Conservation (phyloP, 1,284 basidiomycete genomes). For the Inonotus hispidus region DNA sequence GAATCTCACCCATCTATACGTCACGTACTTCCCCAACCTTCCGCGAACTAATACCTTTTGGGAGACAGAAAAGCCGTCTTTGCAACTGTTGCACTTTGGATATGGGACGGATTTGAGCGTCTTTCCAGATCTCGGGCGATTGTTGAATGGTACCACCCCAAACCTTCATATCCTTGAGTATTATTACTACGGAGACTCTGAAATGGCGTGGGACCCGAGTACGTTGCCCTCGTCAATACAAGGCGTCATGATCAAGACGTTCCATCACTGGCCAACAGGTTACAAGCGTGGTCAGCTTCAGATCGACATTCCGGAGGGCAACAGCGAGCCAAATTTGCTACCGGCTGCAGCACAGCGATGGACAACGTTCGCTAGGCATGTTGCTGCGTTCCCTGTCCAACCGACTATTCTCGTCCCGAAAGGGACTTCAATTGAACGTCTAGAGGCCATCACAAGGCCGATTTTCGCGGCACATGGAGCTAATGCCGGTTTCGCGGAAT, state of each 20-base stretch:
- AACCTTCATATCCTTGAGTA: slow-evolving; percentile 7
- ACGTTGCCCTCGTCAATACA: slow-evolving; percentile 6
- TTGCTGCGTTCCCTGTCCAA: slow-evolving; percentile 1
- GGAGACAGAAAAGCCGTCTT: not conserved
- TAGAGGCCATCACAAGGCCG: not conserved
- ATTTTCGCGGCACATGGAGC: not conserved
- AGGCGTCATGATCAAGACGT: slow-evolving; percentile 9
- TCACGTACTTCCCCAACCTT: slow-evolving; percentile 6
- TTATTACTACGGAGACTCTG: slow-evolving; percentile 10
- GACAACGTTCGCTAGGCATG: slow-evolving; percentile 3
- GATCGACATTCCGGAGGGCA: not conserved
- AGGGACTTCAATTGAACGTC: not conserved
- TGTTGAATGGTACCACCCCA: not conserved
- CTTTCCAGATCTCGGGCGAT: slow-evolving; percentile 6
- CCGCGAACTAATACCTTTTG: slow-evolving; percentile 7
- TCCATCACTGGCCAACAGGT: slow-evolving; percentile 7
- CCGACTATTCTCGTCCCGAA: slow-evolving; percentile 6
- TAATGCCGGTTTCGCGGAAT: not conserved
- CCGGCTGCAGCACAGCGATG: not conserved
- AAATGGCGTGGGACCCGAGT: slow-evolving; percentile 10
- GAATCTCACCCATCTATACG: not conserved
- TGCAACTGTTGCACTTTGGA: slow-evolving; percentile 7
- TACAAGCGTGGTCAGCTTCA: not conserved
- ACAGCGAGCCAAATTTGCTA: not conserved
- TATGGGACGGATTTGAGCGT: slow-evolving; percentile 6